phyloP scores from a whole-genome alignment of 2,329 filamentous ascomycete species.

The Fusarium sulawesiense region DNA sequence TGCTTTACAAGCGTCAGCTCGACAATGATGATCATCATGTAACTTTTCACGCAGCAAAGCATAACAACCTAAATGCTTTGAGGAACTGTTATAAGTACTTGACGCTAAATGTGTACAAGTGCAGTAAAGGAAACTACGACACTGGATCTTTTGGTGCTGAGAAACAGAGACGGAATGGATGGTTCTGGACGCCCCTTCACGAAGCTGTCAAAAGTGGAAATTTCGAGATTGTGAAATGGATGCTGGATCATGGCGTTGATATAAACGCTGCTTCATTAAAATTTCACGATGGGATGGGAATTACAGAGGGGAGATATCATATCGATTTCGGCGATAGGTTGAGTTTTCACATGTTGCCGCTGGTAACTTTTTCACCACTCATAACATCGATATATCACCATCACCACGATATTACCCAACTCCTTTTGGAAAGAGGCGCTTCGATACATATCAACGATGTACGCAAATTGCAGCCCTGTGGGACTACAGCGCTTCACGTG shows the following conservation, averaged over 20 bases:
- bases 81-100: neutral
- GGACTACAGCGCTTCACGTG: slow-evolving; percentile 22
- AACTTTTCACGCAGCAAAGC: slow-evolving; percentile 23
- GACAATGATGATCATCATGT: slow-evolving; percentile 7
- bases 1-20: slow-evolving; percentile 28
- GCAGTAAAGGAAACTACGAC: neutral
- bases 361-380: slow-evolving; percentile 23
- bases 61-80: neutral
- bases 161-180: neutral
- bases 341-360: slow-evolving; percentile 10
- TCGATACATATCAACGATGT: slow-evolving; percentile 19
- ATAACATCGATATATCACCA: slow-evolving; percentile 14
- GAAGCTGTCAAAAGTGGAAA: slow-evolving; percentile 3
- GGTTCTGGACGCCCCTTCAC: slow-evolving; percentile 6
- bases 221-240: slow-evolving; percentile 8
- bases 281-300: neutral
- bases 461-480: neutral
- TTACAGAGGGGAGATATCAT: neutral
- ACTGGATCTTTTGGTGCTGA: neutral
- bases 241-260: slow-evolving; percentile 13
- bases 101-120: neutral
- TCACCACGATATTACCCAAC: neutral
- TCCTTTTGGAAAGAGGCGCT: slow-evolving; percentile 19
- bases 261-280: slow-evolving; percentile 8
- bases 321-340: slow-evolving; percentile 22